phyloP scores from a whole-genome alignment of 345 rosid genomes.

The Aquilaria sinensis region DNA sequence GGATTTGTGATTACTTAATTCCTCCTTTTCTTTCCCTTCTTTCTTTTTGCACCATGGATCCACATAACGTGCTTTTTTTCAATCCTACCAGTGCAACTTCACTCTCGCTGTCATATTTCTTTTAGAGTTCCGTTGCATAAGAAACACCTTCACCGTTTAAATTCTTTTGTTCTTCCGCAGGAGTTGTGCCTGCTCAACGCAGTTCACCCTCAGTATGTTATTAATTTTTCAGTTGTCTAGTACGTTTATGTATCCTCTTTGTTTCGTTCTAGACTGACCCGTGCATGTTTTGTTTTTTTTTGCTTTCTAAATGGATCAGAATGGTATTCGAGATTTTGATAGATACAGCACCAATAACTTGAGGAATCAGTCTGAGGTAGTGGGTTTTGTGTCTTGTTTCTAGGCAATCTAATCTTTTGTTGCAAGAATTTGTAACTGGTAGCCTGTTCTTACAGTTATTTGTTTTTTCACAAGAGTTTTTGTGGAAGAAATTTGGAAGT shows the following conservation, averaged over 20 bases:
- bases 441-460: background rate
- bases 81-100: background rate
- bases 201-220: conserved; percentile 45
- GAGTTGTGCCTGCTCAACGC: conserved; percentile 40
- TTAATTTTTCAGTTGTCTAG: conserved; percentile 7
- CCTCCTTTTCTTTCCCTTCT: conserved; percentile 2
- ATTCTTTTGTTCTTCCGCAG: conserved; percentile 29
- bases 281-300: background rate
- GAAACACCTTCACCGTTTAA: background rate
- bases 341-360: background rate
- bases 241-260: background rate
- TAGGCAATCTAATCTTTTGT: background rate
- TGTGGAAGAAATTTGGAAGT: background rate
- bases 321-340: conserved; percentile 20
- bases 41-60: background rate
- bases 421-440: background rate
- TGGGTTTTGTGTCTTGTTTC: background rate
- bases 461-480: background rate
- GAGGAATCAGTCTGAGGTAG: conserved; percentile 17
- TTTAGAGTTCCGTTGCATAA: background rate
- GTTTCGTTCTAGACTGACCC: background rate
- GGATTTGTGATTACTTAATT: background rate
- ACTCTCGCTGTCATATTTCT: background rate
- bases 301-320: conserved; percentile 22
- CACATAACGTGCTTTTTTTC: background rate